These are phyloP conservation scores for Kalmusia sp. DNA, from an alignment of 2,329 filamentous ascomycete genomes.

Conservation along the genomic window DNA sequence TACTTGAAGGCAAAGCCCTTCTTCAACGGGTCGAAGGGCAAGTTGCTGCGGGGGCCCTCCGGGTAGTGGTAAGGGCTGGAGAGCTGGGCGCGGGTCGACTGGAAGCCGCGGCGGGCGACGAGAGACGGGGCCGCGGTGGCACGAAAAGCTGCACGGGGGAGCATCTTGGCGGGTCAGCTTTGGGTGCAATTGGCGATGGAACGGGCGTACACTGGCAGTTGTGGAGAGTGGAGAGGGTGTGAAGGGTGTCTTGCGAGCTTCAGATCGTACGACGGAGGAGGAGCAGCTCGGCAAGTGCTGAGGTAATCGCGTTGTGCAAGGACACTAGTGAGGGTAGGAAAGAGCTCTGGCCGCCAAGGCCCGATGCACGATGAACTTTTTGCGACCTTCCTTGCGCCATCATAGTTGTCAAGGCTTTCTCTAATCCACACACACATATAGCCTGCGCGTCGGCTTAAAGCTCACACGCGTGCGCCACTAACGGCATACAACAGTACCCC, in stretches of 20 bases:
- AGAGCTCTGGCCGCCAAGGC: neutral
- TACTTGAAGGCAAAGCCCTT: constrained; percentile 84
- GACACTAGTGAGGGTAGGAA: neutral
- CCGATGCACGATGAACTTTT: neutral
- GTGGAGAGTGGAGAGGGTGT: constrained; percentile 33
- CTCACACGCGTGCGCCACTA: neutral
- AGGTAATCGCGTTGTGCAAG: neutral
- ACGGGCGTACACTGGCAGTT: constrained; percentile 37
- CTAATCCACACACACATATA: neutral
- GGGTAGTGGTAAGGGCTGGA: constrained; percentile 97
- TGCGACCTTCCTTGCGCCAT: neutral
- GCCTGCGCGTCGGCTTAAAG: too few relatives aligned
- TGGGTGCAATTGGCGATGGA: constrained; percentile 30
- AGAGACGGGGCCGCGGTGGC: constrained; percentile 65
- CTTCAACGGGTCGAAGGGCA: constrained; percentile 95
- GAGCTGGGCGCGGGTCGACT: constrained; percentile 84
- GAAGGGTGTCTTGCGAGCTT: constrained; percentile 10
- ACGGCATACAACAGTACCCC: neutral
- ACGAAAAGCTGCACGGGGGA: constrained; percentile 71
- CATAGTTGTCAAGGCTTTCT: neutral
- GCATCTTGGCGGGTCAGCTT: constrained; percentile 70
- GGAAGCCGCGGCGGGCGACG: constrained; percentile 91
- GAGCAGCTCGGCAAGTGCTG: constrained; percentile 8
- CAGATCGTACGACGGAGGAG: constrained; percentile 13
- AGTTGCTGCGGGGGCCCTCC: constrained; percentile 91